Percentiles rank a stretch among this genome's conserved stretches.
Conservation (phyloP, 805 yeast species). For the Soucietia sequanensis region DNA sequence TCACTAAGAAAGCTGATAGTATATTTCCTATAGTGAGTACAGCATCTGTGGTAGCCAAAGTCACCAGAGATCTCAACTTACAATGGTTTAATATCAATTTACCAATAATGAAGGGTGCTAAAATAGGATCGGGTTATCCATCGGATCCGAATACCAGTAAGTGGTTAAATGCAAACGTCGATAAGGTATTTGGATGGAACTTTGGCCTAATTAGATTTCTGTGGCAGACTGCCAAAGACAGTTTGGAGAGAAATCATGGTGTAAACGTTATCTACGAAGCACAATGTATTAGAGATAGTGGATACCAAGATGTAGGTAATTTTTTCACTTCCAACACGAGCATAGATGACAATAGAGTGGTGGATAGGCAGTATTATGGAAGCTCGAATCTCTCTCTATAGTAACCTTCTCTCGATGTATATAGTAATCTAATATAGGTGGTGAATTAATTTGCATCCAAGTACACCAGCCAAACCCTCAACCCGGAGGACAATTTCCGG, state of each 20-base stretch:
- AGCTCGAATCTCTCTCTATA: too few species aligned
- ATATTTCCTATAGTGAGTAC: slow-evolving; percentile 89
- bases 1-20: slow-evolving; percentile 94
- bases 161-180: slow-evolving; percentile 68
- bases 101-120: slow-evolving; percentile 36
- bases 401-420: too few species aligned
- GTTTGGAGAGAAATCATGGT: slow-evolving; percentile 54
- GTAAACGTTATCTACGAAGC: slow-evolving; percentile 63
- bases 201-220: slow-evolving; percentile 71
- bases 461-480: background rate
- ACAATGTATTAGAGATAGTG: slow-evolving; percentile 34
- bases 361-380: too few species aligned
- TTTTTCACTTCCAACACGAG: too few species aligned
- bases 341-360: too few species aligned
- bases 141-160: slow-evolving; percentile 82
- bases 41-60: slow-evolving; percentile 95
- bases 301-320: slow-evolving; percentile 20
- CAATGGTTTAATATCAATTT: slow-evolving; percentile 29
- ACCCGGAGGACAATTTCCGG: slow-evolving; percentile 23
- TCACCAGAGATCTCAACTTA: slow-evolving; percentile 77
- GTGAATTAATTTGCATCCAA: too few species aligned
- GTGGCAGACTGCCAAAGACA: slow-evolving; percentile 90
- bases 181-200: slow-evolving; percentile 85
- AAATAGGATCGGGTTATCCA: slow-evolving; percentile 88
- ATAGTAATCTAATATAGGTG: too few species aligned